Percentiles rank a stretch among this genome's conserved stretches.
Evolutionary conservation across 1,284 basidiomycete species (phyloP).

Genomic region (Malassezia sympodialis): DNA sequence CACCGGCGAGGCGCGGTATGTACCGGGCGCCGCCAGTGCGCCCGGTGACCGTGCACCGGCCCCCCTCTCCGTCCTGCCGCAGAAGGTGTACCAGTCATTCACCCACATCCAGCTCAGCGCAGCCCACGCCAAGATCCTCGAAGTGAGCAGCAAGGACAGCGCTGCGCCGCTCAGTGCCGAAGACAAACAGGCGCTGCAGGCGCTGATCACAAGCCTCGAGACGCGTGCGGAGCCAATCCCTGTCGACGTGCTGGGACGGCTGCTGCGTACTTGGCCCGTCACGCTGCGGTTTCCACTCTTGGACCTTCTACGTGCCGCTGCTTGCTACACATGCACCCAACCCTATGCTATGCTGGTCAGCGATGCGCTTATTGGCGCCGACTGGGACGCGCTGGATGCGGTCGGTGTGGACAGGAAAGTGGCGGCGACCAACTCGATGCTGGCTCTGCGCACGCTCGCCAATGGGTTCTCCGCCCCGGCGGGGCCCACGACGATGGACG

Average conservation of each 20-base stretch:
- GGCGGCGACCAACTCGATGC: slow-evolving; percentile 71
- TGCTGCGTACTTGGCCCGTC: slow-evolving; percentile 69
- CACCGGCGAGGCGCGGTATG: slow-evolving; percentile 67
- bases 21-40: slow-evolving; percentile 28
- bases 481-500: slow-evolving; percentile 37
- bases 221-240: slow-evolving; percentile 9
- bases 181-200: slow-evolving; percentile 60
- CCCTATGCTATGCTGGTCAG: slow-evolving; percentile 56
- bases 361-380: slow-evolving; percentile 60
- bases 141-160: slow-evolving; percentile 60
- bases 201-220: slow-evolving; percentile 59
- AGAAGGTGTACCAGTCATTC: slow-evolving; percentile 57
- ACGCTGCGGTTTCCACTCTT: slow-evolving; percentile 78
- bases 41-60: slow-evolving; percentile 43
- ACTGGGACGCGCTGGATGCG: slow-evolving; percentile 58
- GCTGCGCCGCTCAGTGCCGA: slow-evolving; percentile 58
- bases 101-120: slow-evolving; percentile 78
- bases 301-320: slow-evolving; percentile 70
- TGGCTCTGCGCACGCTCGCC: slow-evolving; percentile 70
- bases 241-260: slow-evolving; percentile 38
- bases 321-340: slow-evolving; percentile 55
- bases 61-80: slow-evolving; percentile 40
- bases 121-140: slow-evolving; percentile 70
- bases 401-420: slow-evolving; percentile 53
- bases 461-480: slow-evolving; percentile 58